Conservation (phyloP, 2,329 filamentous ascomycete genomes). For the Dactylellina parvicollis region DNA sequence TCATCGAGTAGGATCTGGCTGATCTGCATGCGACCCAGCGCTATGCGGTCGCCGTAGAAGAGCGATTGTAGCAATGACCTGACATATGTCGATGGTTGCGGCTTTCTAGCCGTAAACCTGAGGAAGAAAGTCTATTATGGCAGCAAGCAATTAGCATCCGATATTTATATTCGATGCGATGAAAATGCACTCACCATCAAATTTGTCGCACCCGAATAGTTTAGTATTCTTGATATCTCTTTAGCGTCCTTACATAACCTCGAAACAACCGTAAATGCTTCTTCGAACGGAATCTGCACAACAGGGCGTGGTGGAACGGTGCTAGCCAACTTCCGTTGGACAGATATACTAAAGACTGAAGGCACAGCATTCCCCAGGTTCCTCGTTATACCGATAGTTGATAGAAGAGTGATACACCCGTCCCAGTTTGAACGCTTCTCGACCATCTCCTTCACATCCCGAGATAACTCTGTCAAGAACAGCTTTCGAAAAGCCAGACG, state of each 20-base stretch:
- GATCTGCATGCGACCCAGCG: constrained; percentile 74
- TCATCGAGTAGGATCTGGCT: constrained; percentile 83
- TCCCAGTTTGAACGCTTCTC: constrained; percentile 62
- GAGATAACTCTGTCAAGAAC: constrained; percentile 68
- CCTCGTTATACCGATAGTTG: constrained; percentile 70
- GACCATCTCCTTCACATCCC: constrained; percentile 65
- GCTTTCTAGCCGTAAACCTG: constrained; percentile 66
- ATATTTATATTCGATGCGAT: neutral
- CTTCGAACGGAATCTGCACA: constrained; percentile 77
- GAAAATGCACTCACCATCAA: constrained; percentile 69
- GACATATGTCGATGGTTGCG: constrained; percentile 84
- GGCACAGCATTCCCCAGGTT: constrained; percentile 72
- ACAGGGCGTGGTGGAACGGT: constrained; percentile 93
- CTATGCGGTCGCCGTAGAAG: constrained; percentile 76
- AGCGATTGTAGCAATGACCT: constrained; percentile 81
- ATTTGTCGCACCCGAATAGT: constrained; percentile 75
- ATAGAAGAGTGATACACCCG: constrained; percentile 64
- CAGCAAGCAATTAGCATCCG: constrained; percentile 14
- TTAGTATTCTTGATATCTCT: constrained; percentile 74
- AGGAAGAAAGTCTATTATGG: constrained; percentile 56
- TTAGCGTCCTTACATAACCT: constrained; percentile 77
- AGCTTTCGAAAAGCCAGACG: constrained; percentile 74
- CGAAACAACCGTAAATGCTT: constrained; percentile 75
- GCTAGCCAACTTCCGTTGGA: constrained; percentile 90
- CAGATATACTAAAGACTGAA: constrained; percentile 86